Base-by-base conservation (phyloP, 345 rosid genomes). In the Pugionium dolabratum region DNA sequence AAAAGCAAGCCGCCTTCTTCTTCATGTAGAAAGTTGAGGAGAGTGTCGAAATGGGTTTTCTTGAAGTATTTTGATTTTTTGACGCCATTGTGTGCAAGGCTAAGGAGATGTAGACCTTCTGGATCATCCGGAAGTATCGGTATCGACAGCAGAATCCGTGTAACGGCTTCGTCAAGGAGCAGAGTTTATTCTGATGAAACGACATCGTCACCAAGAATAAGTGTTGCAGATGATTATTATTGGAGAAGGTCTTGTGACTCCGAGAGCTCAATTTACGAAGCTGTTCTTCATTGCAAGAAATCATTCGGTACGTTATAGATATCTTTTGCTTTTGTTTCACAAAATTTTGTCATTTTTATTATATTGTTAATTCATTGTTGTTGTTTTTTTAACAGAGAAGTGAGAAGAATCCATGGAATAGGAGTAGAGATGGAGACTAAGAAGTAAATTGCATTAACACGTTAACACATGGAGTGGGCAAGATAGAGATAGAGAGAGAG, bases 271-370 rank as follows among this genome's bases (percentile, higher is more conserved):
- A 93, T 90, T 34, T 78, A 90, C 47, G 98, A 93, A 64, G 98
- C 97, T 2, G 98, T 93, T 66, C 91, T 90, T 45, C 98, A 93
- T 76, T 93, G 98, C 86, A 90, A 93, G 68, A 84, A 82, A 84
- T 93, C 98, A 32, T 79, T 83, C 10, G 97, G 95, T 80, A 78
- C 29, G 71, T 43, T 10, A 36, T 0, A 0, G 0, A 54, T 47
- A 64, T 18, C 45, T 8, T n/a, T 26, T 8, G 7, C 34, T 41
- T 40, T 28, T 3, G 28, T 43, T 7, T 36, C 0, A 8, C 2
- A 29, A 9, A 2, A 6, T 26, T 9, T 25, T 7, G 32, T 0
- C 6, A 7, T 1, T 18, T 9, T 47, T 33, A 2, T 35, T 10
- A 3, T 9, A 27, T 42, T 50, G 0, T 45, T 59, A 43, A 52